Evolutionary conservation across 1,139 yeast species (phyloP), one percentile per base, ranked within the genome.

Genomic region (Saccharomyces hybrid): DNA sequence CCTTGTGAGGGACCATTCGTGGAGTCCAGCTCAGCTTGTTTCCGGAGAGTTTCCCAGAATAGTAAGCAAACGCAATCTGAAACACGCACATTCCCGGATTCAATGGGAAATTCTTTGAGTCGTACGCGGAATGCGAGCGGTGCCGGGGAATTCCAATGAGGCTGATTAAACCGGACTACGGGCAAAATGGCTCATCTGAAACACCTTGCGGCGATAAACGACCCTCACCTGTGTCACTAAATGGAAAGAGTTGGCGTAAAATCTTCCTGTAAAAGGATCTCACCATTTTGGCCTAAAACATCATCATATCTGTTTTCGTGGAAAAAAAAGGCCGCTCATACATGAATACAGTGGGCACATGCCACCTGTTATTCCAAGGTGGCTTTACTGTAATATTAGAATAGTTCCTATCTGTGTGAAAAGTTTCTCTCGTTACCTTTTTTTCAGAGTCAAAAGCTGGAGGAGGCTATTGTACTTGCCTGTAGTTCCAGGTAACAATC

Each of bases 161-260:
- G 44, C 44, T 38, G 44, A 38, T 4, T 20, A 38, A 38, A 38
- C 44, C 25, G 44, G 25, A 38, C 25, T 38, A 20, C 44, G 44
- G 44, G 13, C 44, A 38, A 38, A 38, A 38, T 38, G 44, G 44
- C 44, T 38, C 44, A 38, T 38, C 44, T 38, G 44, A 38, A 38
- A 38, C 44, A 38, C 11, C 44, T 20, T 38, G n/a, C 25, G 44
- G 14, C 44, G 44, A 38, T 38, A 38, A 38, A 38, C 4, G 44
- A 38, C 44, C 25, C 20, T 4, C 14, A 9, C 26, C 44, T 25
- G 44, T 38, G 44, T 38, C 44, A 38, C 44, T 38, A 38, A 38
- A 38, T 38, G 44, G 25, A 11, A 38, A 38, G 25, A 16, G 26
- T 38, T 38, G 26, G n/a, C 44, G 23, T 20, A 16, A 38, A 20